Conservation (phyloP, 148 eudicot species). For the Spergularia bocconei region DNA sequence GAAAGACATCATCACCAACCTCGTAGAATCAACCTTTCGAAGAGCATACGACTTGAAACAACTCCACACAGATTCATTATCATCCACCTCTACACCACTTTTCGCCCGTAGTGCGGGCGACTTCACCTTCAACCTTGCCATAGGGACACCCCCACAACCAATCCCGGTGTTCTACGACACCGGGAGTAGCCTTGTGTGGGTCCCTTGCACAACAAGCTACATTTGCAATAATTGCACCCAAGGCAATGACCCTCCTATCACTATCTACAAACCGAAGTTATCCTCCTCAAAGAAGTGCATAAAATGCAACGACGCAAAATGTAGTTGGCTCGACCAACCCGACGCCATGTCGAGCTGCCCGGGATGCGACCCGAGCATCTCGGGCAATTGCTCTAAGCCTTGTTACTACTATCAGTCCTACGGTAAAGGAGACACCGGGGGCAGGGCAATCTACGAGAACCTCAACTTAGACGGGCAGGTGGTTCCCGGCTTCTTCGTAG, state of each 20-base stretch:
- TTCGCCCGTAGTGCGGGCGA: no score
- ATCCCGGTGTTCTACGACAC: background rate
- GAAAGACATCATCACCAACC: background rate
- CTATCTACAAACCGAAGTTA: background rate
- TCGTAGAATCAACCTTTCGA: background rate
- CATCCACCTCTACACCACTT: background rate
- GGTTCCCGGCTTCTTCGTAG: constrained; percentile 36
- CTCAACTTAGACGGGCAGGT: constrained; percentile 27
- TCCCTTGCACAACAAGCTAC: background rate
- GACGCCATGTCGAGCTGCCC: background rate
- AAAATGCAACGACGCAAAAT: background rate
- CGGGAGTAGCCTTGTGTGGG: background rate
- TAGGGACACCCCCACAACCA: background rate
- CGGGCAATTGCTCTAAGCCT: background rate
- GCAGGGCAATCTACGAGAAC: constrained; percentile 41
- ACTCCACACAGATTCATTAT: background rate
- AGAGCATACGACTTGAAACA: background rate
- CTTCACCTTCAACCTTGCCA: background rate
- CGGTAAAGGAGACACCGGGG: background rate
- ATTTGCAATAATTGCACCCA: background rate
- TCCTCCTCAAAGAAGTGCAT: background rate
- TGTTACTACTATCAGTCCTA: background rate
- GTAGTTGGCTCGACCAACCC: background rate
- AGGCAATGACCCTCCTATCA: background rate
- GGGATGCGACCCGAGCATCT: background rate